Evolutionary conservation across 1,284 basidiomycete genomes (phyloP).

Genomic region (Boletellus deceptivus): DNA sequence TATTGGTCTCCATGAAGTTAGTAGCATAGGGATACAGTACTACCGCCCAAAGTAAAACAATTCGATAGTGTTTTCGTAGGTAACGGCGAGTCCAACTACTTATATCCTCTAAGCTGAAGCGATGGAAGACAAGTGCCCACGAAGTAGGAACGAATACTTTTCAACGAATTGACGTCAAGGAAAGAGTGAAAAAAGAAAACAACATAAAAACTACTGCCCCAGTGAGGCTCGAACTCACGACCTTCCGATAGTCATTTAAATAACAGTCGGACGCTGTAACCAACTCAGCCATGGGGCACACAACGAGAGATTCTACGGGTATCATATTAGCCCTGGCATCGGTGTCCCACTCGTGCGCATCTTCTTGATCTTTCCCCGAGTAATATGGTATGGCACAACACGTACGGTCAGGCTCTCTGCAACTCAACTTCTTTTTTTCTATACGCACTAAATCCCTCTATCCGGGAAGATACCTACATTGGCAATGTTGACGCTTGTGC

Average conservation of each 20-base stretch:
- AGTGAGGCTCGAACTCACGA: constrained; percentile 74
- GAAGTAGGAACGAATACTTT: too few species aligned
- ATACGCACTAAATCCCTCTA: too few species aligned
- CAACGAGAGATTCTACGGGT: too few species aligned
- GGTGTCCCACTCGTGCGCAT: too few species aligned
- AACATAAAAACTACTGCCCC: constrained; percentile 46
- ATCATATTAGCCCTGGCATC: too few species aligned
- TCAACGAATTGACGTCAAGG: not conserved
- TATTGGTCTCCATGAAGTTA: constrained; percentile 5
- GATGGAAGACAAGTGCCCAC: not conserved
- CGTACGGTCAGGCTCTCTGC: too few species aligned
- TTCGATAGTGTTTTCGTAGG: not conserved
- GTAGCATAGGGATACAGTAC: constrained; percentile 7
- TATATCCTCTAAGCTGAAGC: not conserved
- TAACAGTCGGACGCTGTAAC: constrained; percentile 83
- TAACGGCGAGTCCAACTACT: not conserved
- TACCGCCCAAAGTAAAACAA: constrained; percentile 1
- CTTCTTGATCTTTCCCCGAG: too few species aligned
- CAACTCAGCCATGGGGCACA: constrained; percentile 79
- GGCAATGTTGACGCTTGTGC: too few species aligned
- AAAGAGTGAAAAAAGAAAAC: not conserved
- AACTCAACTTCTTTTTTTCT: too few species aligned
- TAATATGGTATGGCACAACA: too few species aligned
- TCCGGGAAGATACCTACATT: too few species aligned
- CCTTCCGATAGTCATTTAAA: constrained; percentile 52